Conservation (phyloP, 1,284 basidiomycete species). For the Papiliotrema fonsecae region DNA sequence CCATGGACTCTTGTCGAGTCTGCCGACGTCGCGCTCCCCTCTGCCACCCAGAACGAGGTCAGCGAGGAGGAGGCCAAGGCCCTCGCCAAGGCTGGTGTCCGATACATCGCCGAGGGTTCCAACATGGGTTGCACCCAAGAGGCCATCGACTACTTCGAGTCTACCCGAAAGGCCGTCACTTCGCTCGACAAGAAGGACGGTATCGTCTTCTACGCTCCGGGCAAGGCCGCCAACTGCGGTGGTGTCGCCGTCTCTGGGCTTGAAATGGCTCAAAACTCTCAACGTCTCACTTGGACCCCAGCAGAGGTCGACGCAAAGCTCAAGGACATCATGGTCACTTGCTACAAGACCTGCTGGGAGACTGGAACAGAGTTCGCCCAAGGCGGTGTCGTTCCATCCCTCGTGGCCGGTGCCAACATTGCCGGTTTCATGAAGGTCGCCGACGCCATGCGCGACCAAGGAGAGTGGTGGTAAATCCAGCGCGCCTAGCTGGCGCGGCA, state of each 20-base stretch:
- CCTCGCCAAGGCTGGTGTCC: conserved; percentile 63
- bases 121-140: conserved; percentile 69
- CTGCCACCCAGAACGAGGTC: conserved; percentile 75
- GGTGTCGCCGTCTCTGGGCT: conserved; percentile 59
- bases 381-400: conserved; percentile 57
- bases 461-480: conserved; percentile 61
- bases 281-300: conserved; percentile 55
- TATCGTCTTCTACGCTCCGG: conserved; percentile 64
- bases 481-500: background rate
- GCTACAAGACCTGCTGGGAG: conserved; percentile 59
- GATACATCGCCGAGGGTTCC: conserved; percentile 72
- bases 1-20: conserved; percentile 69
- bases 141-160: conserved; percentile 70
- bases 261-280: conserved; percentile 78
- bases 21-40: conserved; percentile 69
- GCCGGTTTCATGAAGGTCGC: conserved; percentile 66
- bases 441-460: conserved; percentile 63
- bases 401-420: conserved; percentile 69
- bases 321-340: conserved; percentile 69
- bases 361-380: conserved; percentile 61
- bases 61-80: conserved; percentile 63
- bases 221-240: conserved; percentile 67
- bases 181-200: conserved; percentile 43
- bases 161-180: conserved; percentile 53
- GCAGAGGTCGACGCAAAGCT: conserved; percentile 67